These are phyloP conservation scores for Fusarium verticillioides DNA, from an alignment of 2,329 filamentous ascomycete genomes.

Conservation along the genomic window DNA sequence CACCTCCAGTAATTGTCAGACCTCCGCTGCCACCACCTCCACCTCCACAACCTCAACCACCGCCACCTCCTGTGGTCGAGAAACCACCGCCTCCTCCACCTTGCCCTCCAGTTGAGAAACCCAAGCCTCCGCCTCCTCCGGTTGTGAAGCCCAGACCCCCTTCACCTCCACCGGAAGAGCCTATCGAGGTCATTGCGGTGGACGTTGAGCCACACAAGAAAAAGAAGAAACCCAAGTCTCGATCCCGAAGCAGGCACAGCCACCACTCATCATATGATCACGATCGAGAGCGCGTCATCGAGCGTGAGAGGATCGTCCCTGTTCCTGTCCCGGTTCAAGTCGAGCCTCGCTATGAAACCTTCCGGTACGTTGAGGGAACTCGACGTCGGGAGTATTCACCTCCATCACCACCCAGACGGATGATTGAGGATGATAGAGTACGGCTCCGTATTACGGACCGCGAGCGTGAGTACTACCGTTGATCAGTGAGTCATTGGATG, in stretches of 20 bases:
- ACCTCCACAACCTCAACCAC: constrained; percentile 26
- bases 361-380: constrained; percentile 64
- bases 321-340: constrained; percentile 55
- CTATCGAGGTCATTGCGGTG: constrained; percentile 54
- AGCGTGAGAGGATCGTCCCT: constrained; percentile 62
- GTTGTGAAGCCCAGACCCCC: constrained; percentile 40
- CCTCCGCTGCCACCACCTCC: constrained; percentile 42
- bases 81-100: constrained; percentile 39
- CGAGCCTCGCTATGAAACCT: constrained; percentile 59
- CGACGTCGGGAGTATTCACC: constrained; percentile 48
- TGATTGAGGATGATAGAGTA: constrained; percentile 46
- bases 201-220: constrained; percentile 49
- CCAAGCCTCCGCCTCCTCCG: constrained; percentile 40
- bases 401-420: constrained; percentile 48
- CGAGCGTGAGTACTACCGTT: constrained; percentile 47
- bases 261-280: constrained; percentile 42
- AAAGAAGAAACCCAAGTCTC: constrained; percentile 46
- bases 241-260: constrained; percentile 47
- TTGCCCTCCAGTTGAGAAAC: constrained; percentile 16
- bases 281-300: constrained; percentile 62
- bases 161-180: constrained; percentile 45
- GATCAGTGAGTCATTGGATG: constrained; percentile 1
- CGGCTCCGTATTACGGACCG: constrained; percentile 51
- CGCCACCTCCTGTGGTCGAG: constrained; percentile 28
- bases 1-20: constrained; percentile 33